Evolutionary conservation across 805 yeast genomes (phyloP), one percentile per base, ranked within the genome.

Genomic region (Yarrowia divulgata): DNA sequence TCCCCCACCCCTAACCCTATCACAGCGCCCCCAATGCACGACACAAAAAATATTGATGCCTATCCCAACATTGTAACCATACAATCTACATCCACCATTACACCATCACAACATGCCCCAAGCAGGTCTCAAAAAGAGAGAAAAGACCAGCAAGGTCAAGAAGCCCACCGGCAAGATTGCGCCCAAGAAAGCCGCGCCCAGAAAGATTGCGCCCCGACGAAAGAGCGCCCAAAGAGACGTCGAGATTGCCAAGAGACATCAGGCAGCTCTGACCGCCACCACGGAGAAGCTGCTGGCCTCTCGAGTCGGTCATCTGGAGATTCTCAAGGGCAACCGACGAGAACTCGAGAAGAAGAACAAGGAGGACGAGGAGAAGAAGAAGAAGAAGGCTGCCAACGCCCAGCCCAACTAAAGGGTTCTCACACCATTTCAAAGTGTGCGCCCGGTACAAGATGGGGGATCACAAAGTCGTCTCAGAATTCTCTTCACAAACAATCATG

Each of bases 241-340:
- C 70, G 86, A 86, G 73, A 80, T 90, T 70, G 81, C 84, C 64
- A 89, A 88, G 77, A 81, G 83, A 49, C 90, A 86, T 75, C 78
- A 82, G 48, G 84, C 86, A 3, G 85, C 82, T 73, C 86, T 81
- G 77, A 82, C 79, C 62, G 76, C 86, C 3, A 82, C 85, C 50
- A 94, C 98, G 3, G 99, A 94, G 79, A 92, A 87, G 80, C 83
- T 92, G 69, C 87, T 94, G 73, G 88, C 98, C 1, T 84, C 96
- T 69, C 85, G 94, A 77, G 98, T 94, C 8, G 99, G 99, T 34
- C 98, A 94, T 78, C 83, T 94, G 74, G 99, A 94, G 80, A 77
- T 94, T 48, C 81, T 94, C 72, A 93, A 91, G 78, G 99, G 99
- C 16, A 88, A 95, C 8, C 87, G 98, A 82, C 87, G 96, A 80